Percentiles rank a stretch among this genome's conserved stretches.
Conservation (phyloP, 495 filamentous ascomycete genomes). For the Penicillium subrubescens region DNA sequence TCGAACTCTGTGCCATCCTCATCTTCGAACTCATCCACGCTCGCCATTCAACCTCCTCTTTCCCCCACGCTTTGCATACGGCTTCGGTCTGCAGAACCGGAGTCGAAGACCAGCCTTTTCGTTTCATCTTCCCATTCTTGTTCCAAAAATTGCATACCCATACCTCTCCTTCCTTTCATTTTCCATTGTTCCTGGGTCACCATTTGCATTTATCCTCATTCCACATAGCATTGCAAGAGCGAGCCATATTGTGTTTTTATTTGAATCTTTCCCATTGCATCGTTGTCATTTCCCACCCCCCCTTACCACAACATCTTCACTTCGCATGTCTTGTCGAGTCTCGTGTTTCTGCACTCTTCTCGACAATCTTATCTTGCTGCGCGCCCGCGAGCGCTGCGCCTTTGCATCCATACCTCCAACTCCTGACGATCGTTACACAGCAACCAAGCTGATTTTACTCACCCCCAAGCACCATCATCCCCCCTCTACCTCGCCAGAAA, state of each 20-base stretch:
- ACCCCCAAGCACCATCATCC: background rate
- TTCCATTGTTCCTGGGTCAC: conserved; percentile 37
- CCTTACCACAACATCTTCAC: conserved; percentile 13
- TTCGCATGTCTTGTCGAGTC: conserved; percentile 23
- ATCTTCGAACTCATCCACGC: conserved; percentile 13
- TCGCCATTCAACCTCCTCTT: conserved; percentile 14
- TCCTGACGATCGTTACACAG: conserved; percentile 32
- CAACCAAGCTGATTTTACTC: conserved; percentile 11
- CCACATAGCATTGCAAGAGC: conserved; percentile 57
- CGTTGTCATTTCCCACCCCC: conserved; percentile 15
- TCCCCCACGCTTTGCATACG: conserved; percentile 32
- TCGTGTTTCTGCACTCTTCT: conserved; percentile 4
- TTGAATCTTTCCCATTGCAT: conserved; percentile 22
- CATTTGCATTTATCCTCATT: conserved; percentile 43
- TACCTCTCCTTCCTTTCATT: conserved; percentile 26
- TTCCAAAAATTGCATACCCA: conserved; percentile 52
- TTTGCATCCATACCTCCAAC: conserved; percentile 26
- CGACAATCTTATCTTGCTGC: conserved; percentile 26
- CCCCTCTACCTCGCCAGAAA: conserved; percentile 17
- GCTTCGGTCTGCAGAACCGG: conserved; percentile 25
- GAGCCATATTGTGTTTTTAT: conserved; percentile 40
- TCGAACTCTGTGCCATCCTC: conserved; percentile 13
- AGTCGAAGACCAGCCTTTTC: conserved; percentile 29
- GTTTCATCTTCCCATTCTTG: conserved; percentile 26
- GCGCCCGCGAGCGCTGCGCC: conserved; percentile 33